Percentiles rank a stretch among this genome's conserved stretches.
These are phyloP conservation scores for Wickerhamiella azyma DNA, from an alignment of 805 yeast species.

Conservation along the genomic window DNA sequence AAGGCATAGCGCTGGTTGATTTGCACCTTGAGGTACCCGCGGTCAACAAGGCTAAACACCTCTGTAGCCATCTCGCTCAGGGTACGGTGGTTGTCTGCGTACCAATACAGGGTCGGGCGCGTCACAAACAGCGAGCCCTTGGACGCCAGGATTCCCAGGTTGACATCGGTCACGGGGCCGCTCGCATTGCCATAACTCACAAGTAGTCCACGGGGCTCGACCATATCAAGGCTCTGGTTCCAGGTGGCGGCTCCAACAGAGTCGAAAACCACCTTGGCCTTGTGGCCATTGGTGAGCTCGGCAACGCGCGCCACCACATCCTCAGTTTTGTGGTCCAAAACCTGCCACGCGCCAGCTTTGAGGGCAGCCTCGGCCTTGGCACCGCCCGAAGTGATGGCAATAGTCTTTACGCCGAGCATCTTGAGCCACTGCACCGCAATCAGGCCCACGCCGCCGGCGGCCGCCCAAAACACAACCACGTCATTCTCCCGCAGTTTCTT, in stretches of 20 bases:
- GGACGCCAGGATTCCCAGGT: conserved; percentile 34
- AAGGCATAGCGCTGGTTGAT: conserved; percentile 42
- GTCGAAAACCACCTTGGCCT: conserved; percentile 26
- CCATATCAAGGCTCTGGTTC: conserved; percentile 43
- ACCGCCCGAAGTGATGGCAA: conserved; percentile 70
- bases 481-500: conserved; percentile 58
- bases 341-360: conserved; percentile 60
- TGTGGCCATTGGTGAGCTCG: conserved; percentile 24
- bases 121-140: conserved; percentile 45
- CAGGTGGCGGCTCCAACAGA: conserved; percentile 50
- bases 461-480: conserved; percentile 68
- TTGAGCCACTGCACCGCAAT: conserved; percentile 51
- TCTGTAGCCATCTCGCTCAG: conserved; percentile 30
- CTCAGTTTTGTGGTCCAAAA: conserved; percentile 32
- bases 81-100: conserved; percentile 42
- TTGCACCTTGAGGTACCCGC: conserved; percentile 27
- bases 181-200: conserved; percentile 77
- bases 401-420: conserved; percentile 59
- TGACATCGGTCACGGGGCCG: conserved; percentile 66
- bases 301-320: conserved; percentile 22
- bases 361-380: conserved; percentile 59
- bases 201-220: conserved; percentile 55
- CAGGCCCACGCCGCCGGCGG: conserved; percentile 91
- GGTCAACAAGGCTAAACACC: conserved; percentile 22
- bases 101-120: conserved; percentile 51